These are phyloP conservation scores for Dioszegia hungarica DNA, from an alignment of 768 basidiomycete genomes.

Conservation along the genomic window DNA sequence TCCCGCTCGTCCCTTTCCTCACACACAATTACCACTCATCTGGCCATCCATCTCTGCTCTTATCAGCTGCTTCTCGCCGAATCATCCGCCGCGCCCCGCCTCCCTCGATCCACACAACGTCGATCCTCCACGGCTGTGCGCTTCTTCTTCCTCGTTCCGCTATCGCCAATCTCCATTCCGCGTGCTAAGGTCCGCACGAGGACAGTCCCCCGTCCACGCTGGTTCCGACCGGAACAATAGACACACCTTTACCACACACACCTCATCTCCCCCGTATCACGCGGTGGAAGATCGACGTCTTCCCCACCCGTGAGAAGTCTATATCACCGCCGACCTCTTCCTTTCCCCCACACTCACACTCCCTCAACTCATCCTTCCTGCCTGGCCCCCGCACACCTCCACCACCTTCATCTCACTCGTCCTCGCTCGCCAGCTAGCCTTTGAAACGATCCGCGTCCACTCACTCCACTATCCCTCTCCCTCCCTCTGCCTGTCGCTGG, in stretches of 20 bases:
- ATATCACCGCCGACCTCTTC: background rate
- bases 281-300: background rate
- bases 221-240: background rate
- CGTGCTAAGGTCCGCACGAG: no score
- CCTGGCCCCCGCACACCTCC: background rate
- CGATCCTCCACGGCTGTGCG: background rate
- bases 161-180: no score
- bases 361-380: background rate
- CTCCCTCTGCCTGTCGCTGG: background rate
- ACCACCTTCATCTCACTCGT: background rate
- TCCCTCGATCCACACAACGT: no score
- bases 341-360: background rate
- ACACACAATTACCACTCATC: background rate
- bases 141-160: background rate
- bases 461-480: constrained; percentile 1
- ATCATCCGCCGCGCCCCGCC: no score
- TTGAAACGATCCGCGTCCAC: constrained; percentile 1
- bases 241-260: background rate
- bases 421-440: background rate
- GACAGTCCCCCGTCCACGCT: background rate
- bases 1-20: background rate
- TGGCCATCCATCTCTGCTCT: background rate
- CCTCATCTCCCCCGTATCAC: background rate
- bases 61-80: no score
- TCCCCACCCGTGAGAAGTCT: background rate